Conservation (phyloP, 345 rosid species). For the Carallia brachiata region DNA sequence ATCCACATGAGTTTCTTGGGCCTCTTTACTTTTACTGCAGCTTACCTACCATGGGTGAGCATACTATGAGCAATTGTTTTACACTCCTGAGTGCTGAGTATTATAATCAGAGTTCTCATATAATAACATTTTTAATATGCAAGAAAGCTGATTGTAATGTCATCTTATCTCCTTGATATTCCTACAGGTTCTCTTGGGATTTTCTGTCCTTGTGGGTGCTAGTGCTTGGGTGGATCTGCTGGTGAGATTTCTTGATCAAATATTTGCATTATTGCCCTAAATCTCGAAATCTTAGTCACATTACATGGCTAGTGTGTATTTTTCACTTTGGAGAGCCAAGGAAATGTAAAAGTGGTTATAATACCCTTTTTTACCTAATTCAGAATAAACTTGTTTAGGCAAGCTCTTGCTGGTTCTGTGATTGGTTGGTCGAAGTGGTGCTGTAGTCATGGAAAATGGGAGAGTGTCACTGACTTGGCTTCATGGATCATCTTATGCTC, state of each 20-base stretch:
- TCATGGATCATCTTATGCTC: not conserved
- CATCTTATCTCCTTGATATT: not conserved
- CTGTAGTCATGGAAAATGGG: too few species aligned
- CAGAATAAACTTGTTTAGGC: not conserved
- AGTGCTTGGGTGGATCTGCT: slow-evolving; percentile 96
- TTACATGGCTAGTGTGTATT: not conserved
- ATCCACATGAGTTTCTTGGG: slow-evolving; percentile 99
- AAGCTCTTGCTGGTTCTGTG: not conserved
- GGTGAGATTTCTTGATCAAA: slow-evolving; percentile 40
- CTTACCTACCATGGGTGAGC: slow-evolving; percentile 95
- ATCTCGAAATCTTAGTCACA: not conserved
- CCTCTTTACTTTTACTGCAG: slow-evolving; percentile 91
- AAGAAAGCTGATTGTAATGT: too few species aligned
- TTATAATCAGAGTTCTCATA: not conserved
- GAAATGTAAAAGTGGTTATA: not conserved
- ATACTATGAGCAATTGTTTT: not conserved
- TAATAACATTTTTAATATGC: not conserved
- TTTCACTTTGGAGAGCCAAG: not conserved
- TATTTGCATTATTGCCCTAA: not conserved
- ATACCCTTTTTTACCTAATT: not conserved
- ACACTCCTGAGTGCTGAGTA: not conserved
- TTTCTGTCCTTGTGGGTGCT: slow-evolving; percentile 91
- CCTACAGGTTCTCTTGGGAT: slow-evolving; percentile 86
- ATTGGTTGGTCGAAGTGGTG: not conserved
- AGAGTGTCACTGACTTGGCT: not conserved